Evolutionary conservation across 495 filamentous ascomycete genomes (phyloP), one percentile per base, ranked within the genome.

Genomic region (Daldinia decipiens): DNA sequence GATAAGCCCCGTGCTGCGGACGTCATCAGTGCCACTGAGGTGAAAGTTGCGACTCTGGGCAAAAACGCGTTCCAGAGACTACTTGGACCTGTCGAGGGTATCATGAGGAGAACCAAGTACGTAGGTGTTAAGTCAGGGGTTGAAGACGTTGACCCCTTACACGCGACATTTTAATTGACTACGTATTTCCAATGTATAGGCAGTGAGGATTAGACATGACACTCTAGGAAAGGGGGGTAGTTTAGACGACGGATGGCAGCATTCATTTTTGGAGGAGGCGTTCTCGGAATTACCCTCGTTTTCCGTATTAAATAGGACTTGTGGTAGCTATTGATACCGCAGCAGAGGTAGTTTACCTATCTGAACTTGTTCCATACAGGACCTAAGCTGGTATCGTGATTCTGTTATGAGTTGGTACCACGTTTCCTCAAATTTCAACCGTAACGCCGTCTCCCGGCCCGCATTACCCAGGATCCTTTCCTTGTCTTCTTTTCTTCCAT

Each of bases 21-120:
- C 74, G 90, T 99, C 56, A 82, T 94, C 24, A 90, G 90, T 55
- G 85, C 85, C 72, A 93, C 90, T 0, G 91, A 92, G 69, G 92
- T 97, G 75, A 98, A 98, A 82, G 93, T 98, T n/a, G 96, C 95
- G 19, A 92, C 89, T 32, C 80, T 99, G 31, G 95, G 93, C 27
- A 97, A 97, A 72, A 92, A 92, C 71, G 96, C 94, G 4, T 99
- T 99, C 80, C 94, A 97, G 85, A 85, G 95, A 72, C 82, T 99
- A 74, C 82, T 99, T 53, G 95, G 95, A 2, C 93, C 95, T 4
- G 94, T 98, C 56, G 94, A 97, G 78, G 88, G 92, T 43, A 96
- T 99, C 76, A 97, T 99, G 94, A 81, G 96, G 75, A 86, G 95
- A 75, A 92, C 83, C 26, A 83, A 80, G 66, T 87, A 87, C 63